Conservation (phyloP, 805 yeast species). For the Barnettozyma populi region DNA sequence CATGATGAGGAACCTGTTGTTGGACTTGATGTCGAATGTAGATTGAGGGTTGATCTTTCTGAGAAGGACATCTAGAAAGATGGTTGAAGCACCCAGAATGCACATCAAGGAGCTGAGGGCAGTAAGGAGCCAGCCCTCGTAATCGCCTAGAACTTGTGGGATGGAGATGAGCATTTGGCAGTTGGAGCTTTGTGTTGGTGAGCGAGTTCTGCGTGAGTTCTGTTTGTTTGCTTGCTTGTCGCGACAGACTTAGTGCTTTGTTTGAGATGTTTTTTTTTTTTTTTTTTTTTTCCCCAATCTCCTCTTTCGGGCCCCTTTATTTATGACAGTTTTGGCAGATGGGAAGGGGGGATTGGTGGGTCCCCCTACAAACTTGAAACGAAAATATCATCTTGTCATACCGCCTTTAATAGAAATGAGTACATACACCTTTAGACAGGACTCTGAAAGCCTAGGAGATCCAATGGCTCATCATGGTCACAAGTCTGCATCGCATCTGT, state of each 20-base stretch:
- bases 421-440: background rate
- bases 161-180: background rate
- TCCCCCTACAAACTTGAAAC: too few species aligned
- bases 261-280: too few species aligned
- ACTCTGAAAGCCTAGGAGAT: background rate
- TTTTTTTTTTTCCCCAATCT: too few species aligned
- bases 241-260: background rate
- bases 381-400: too few species aligned
- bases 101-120: constrained; percentile 65
- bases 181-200: too few species aligned
- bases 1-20: constrained; percentile 61
- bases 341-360: too few species aligned
- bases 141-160: constrained; percentile 1
- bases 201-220: background rate
- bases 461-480: constrained; percentile 5
- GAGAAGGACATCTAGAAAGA: constrained; percentile 56
- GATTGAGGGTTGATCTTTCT: constrained; percentile 38
- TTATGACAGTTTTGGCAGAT: too few species aligned
- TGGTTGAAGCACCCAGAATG: constrained; percentile 61
- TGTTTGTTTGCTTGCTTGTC: background rate
- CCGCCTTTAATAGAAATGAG: too few species aligned
- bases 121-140: constrained; percentile 62
- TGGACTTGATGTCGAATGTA: constrained; percentile 47
- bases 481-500: constrained; percentile 3
- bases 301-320: too few species aligned